Percentiles rank a stretch among this genome's conserved stretches.
Evolutionary conservation across 1,139 yeast species (phyloP).

Genomic region (Petasospora fabianii): DNA sequence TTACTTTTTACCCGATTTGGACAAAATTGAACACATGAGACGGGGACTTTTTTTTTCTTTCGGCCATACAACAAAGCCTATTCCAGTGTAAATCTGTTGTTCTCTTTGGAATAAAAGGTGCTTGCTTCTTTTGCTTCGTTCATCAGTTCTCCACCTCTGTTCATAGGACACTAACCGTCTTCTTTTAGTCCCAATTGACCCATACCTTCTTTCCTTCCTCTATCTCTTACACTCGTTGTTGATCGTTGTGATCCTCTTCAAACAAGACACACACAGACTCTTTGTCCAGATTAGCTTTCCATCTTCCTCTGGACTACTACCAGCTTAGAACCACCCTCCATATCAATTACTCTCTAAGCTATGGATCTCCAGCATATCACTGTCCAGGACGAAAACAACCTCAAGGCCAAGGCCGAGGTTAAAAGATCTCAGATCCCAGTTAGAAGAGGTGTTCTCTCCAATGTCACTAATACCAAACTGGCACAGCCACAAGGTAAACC

Average conservation of each 20-base stretch:
- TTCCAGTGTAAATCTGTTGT: not conserved
- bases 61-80: not conserved
- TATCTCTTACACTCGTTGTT: too few relatives aligned
- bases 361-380: conserved; percentile 4
- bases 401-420: conserved; percentile 10
- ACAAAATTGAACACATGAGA: conserved; percentile 5
- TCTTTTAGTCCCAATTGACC: too few relatives aligned
- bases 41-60: conserved; percentile 1
- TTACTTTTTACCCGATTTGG: conserved; percentile 12
- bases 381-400: conserved; percentile 21
- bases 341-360: not conserved
- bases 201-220: too few relatives aligned
- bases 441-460: conserved; percentile 25
- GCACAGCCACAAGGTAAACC: not conserved
- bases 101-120: not conserved
- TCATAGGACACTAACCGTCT: too few relatives aligned
- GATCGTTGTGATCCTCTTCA: too few relatives aligned
- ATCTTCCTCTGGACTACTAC: not conserved
- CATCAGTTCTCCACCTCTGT: too few relatives aligned
- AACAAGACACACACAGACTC: too few relatives aligned
- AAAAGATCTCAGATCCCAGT: conserved; percentile 26
- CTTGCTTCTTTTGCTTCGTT: too few relatives aligned
- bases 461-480: conserved; percentile 26
- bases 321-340: too few relatives aligned
- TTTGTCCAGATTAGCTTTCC: not conserved